Evolutionary conservation across 495 filamentous ascomycete genomes (phyloP).

Genomic region (Jackrogersella minutella): DNA sequence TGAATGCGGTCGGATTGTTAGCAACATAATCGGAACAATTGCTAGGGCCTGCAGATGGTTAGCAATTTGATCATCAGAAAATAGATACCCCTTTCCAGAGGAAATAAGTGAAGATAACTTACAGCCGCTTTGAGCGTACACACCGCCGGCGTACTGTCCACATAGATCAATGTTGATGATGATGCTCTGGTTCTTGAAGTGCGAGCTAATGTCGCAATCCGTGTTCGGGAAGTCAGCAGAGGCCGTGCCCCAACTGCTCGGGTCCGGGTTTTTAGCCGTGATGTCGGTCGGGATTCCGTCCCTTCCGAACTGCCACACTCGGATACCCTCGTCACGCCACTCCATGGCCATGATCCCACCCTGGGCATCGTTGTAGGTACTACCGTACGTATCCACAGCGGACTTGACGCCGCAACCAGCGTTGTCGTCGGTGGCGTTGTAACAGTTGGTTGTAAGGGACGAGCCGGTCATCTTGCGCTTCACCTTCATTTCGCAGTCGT

Average conservation of each 20-base stretch:
- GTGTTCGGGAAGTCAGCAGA: conserved; percentile 65
- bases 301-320: conserved; percentile 67
- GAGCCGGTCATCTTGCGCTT: conserved; percentile 58
- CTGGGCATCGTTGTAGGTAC: conserved; percentile 62
- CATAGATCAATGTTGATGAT: conserved; percentile 76
- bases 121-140: conserved; percentile 55
- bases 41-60: conserved; percentile 48
- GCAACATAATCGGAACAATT: conserved; percentile 69
- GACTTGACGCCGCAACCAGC: conserved; percentile 62
- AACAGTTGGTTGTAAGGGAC: conserved; percentile 60
- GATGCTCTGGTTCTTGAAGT: conserved; percentile 71
- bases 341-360: conserved; percentile 73
- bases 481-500: conserved; percentile 64
- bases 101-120: conserved; percentile 39
- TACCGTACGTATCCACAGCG: conserved; percentile 57
- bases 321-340: conserved; percentile 66
- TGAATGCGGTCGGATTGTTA: conserved; percentile 67
- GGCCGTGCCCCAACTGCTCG: conserved; percentile 66
- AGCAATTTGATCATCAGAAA: conserved; percentile 30
- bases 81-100: neutral
- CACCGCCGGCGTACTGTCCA: conserved; percentile 67
- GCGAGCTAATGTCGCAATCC: conserved; percentile 64
- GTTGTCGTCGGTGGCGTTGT: conserved; percentile 60
- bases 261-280: conserved; percentile 58
- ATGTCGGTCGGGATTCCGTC: conserved; percentile 62